These are phyloP conservation scores for Aureobasidium sp. DNA, from an alignment of 2,329 filamentous ascomycete species.

Conservation along the genomic window DNA sequence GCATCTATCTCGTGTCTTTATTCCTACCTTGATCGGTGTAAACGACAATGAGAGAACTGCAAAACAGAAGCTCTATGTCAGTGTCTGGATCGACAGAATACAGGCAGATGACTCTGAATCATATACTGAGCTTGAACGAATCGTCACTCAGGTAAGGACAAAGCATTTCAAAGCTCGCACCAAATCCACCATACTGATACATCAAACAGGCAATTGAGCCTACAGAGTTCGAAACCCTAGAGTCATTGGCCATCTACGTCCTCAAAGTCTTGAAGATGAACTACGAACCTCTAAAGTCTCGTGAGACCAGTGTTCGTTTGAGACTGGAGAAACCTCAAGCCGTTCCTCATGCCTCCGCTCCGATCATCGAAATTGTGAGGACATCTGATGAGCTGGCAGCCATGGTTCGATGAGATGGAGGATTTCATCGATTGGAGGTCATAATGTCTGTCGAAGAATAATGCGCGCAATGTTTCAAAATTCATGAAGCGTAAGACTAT, in stretches of 20 bases:
- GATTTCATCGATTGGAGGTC: too few species aligned
- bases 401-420: background rate
- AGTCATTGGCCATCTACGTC: conserved; percentile 41
- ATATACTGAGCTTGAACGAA: conserved; percentile 51
- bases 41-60: conserved; percentile 60
- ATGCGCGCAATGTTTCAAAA: background rate
- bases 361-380: conserved; percentile 53
- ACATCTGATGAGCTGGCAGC: conserved; percentile 15
- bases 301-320: conserved; percentile 49
- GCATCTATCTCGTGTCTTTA: conserved; percentile 50
- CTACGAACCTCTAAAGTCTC: conserved; percentile 19
- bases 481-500: background rate
- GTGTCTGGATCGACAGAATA: conserved; percentile 54
- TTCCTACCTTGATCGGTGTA: conserved; percentile 65
- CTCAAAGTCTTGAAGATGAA: conserved; percentile 30
- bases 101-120: conserved; percentile 37
- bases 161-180: background rate
- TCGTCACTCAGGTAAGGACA: conserved; percentile 52
- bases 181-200: background rate
- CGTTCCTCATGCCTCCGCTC: conserved; percentile 64
- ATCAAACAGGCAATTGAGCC: conserved; percentile 33
- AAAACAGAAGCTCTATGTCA: conserved; percentile 61
- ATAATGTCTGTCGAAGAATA: background rate
- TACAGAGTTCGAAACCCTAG: conserved; percentile 42
- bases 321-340: conserved; percentile 66